Evolutionary conservation across 2,329 filamentous ascomycete species (phyloP).

Genomic region (Penicillium sclerotigenum): DNA sequence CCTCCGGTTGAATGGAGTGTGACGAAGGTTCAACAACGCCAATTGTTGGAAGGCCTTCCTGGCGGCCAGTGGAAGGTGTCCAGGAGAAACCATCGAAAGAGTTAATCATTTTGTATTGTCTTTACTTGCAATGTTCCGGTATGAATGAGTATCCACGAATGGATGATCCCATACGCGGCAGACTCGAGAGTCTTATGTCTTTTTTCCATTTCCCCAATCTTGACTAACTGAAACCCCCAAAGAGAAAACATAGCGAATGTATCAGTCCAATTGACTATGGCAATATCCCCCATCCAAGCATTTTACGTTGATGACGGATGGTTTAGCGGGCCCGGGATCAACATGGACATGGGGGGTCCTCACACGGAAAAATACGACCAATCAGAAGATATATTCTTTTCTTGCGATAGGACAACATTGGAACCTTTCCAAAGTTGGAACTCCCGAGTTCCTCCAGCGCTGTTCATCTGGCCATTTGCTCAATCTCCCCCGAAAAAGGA

Average conservation of each 20-base stretch:
- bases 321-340: too few species aligned
- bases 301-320: neutral
- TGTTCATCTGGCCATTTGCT: too few species aligned
- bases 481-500: too few species aligned
- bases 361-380: neutral
- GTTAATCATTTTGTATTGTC: neutral
- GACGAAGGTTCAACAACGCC: neutral
- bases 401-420: too few species aligned
- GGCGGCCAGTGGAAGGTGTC: neutral
- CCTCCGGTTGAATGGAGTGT: neutral
- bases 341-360: neutral
- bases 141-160: neutral
- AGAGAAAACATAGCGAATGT: too few species aligned
- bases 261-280: too few species aligned
- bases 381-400: neutral
- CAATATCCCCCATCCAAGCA: too few species aligned
- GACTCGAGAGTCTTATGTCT: neutral
- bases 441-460: too few species aligned
- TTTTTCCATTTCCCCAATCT: neutral
- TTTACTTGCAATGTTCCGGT: neutral
- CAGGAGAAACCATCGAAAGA: neutral
- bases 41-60: conserved; percentile 12
- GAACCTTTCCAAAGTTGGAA: too few species aligned
- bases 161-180: neutral
- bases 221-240: too few species aligned